Percentiles rank a stretch among this genome's conserved stretches.
phyloP scores from a whole-genome alignment of 2,329 filamentous ascomycete species.

The Neofusicoccum cordaticola region DNA sequence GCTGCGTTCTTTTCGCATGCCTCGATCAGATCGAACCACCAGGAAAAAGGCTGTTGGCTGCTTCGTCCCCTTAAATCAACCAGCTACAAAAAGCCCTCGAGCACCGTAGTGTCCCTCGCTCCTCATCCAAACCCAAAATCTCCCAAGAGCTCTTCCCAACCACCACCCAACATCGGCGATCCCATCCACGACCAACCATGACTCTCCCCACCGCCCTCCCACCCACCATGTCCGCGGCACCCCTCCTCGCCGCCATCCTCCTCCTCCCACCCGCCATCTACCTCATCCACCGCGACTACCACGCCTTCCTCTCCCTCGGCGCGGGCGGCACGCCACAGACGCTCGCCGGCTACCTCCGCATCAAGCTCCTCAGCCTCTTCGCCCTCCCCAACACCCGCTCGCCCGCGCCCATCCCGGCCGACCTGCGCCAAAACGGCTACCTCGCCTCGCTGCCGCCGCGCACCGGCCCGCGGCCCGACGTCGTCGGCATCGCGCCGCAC shows the following conservation, averaged over 20 bases:
- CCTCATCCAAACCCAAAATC: neutral
- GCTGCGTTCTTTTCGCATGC: neutral
- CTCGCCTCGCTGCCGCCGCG: slow-evolving; percentile 62
- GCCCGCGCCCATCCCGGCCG: slow-evolving; percentile 53
- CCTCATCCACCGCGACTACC: slow-evolving; percentile 67
- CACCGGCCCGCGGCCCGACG: slow-evolving; percentile 60
- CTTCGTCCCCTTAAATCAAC: neutral
- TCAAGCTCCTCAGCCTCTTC: slow-evolving; percentile 71
- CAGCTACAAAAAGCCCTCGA: neutral
- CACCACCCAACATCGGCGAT: neutral
- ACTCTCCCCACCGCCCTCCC: neutral
- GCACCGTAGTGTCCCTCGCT: neutral
- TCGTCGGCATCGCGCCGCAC: slow-evolving; percentile 77
- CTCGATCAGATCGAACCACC: neutral
- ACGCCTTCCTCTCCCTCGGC: slow-evolving; percentile 71
- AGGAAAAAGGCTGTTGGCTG: neutral
- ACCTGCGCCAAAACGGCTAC: slow-evolving; percentile 55
- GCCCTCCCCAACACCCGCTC: slow-evolving; percentile 67
- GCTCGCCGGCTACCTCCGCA: slow-evolving; percentile 67
- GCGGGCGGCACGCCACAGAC: slow-evolving; percentile 78
- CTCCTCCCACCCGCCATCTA: slow-evolving; percentile 19
- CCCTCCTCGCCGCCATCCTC: slow-evolving; percentile 25
- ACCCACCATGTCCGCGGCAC: neutral
- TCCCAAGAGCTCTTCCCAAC: neutral
- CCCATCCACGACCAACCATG: neutral